Evolutionary conservation across 2,329 filamentous ascomycete genomes (phyloP).

Genomic region (Talaromyces marneffei): DNA sequence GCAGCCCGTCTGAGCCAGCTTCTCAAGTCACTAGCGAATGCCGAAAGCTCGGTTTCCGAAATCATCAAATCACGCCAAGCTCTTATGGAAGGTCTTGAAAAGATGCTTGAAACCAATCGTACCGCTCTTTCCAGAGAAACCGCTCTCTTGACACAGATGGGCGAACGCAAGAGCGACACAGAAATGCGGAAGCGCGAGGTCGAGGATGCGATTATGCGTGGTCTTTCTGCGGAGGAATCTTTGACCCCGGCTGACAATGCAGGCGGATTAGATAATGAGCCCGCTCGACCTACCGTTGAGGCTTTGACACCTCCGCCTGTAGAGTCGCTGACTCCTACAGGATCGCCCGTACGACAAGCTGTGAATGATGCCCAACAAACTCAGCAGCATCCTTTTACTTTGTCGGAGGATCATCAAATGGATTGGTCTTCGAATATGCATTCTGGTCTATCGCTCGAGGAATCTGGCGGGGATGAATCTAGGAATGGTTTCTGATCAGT

Average conservation of each 20-base stretch:
- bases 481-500: constrained; percentile 28
- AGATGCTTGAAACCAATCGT: constrained; percentile 69
- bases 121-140: constrained; percentile 65
- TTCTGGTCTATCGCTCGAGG: constrained; percentile 16
- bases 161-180: constrained; percentile 62
- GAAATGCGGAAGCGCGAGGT: constrained; percentile 82
- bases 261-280: constrained; percentile 22
- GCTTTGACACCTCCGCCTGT: constrained; percentile 75
- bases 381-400: constrained; percentile 12
- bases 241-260: constrained; percentile 40
- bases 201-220: constrained; percentile 84
- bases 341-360: constrained; percentile 36
- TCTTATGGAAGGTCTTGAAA: constrained; percentile 75
- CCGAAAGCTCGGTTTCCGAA: constrained; percentile 82
- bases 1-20: constrained; percentile 83
- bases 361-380: background rate
- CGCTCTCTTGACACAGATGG: constrained; percentile 57
- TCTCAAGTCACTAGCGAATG: constrained; percentile 80
- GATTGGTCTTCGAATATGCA: constrained; percentile 28
- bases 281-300: constrained; percentile 70
- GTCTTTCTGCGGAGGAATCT: constrained; percentile 59
- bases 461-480: constrained; percentile 20
- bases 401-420: constrained; percentile 12
- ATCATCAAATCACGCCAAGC: constrained; percentile 78
- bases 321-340: constrained; percentile 50